Evolutionary conservation across 805 yeast species (phyloP).

Genomic region (Hermanozyma aechmeae): DNA sequence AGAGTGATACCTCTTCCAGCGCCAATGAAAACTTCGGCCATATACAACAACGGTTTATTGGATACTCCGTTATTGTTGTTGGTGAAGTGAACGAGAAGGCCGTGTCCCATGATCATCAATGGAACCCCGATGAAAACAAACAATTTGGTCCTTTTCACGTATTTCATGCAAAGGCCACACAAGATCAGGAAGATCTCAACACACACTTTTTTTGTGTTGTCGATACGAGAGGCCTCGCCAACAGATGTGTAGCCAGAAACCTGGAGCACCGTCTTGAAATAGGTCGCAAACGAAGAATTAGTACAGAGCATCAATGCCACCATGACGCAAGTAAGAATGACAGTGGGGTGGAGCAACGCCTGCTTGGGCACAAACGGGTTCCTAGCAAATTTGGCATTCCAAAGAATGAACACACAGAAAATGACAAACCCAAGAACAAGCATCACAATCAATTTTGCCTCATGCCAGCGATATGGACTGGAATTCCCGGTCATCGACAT

Average conservation of each 20-base stretch:
- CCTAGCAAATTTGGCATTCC: conserved; percentile 12
- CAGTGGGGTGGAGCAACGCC: conserved; percentile 10
- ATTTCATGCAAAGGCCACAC: conserved; percentile 17
- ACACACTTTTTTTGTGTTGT: conserved; percentile 17
- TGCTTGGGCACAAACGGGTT: conserved; percentile 15
- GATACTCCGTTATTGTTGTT: conserved; percentile 9
- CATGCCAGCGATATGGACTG: conserved; percentile 6
- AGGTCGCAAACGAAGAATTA: conserved; percentile 15
- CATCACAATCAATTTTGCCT: conserved; percentile 12
- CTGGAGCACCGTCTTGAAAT: conserved; percentile 16
- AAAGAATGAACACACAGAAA: conserved; percentile 3
- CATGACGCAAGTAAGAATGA: conserved; percentile 9
- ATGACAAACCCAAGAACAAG: conserved; percentile 14
- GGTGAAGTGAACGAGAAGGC: conserved; percentile 13
- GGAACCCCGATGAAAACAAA: conserved; percentile 8
- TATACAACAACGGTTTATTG: conserved; percentile 8
- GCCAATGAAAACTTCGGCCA: conserved; percentile 16
- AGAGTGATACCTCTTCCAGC: conserved; percentile 16
- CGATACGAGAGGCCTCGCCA: conserved; percentile 19
- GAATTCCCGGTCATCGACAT: conserved; percentile 16
- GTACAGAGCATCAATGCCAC: conserved; percentile 13
- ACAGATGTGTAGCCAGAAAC: conserved; percentile 7
- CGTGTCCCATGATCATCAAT: conserved; percentile 12
- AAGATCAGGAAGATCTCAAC: conserved; percentile 15
- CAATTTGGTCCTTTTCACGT: conserved; percentile 16